Conservation (phyloP, 352 stramenopile genomes). For the Globisporangium heterothallicum region DNA sequence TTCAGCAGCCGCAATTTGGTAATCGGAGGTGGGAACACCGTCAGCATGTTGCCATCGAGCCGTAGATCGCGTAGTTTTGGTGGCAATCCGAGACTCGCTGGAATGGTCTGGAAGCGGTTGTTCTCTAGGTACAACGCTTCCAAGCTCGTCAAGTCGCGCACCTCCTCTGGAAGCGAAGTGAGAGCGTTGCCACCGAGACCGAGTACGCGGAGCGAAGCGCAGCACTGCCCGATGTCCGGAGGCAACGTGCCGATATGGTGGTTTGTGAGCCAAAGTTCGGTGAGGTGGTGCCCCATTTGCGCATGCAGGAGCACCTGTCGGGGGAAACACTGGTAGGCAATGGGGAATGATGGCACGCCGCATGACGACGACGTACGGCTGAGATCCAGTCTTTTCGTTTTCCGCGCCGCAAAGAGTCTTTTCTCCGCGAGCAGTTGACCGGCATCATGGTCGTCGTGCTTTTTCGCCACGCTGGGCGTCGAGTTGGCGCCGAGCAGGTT, state of each 20-base stretch:
- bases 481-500: neutral
- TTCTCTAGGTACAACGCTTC: conserved; percentile 61
- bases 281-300: conserved; percentile 28
- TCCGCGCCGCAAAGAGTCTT: conserved; percentile 21
- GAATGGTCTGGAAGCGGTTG: conserved; percentile 45
- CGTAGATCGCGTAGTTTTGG: conserved; percentile 36
- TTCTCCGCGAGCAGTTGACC: conserved; percentile 18
- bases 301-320: conserved; percentile 27
- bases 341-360: conserved; percentile 2
- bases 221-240: conserved; percentile 37
- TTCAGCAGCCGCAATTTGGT: conserved; percentile 53
- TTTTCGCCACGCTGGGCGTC: neutral
- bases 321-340: conserved; percentile 35
- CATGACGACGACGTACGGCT: conserved; percentile 13
- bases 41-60: conserved; percentile 49
- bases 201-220: conserved; percentile 40
- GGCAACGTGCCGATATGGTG: conserved; percentile 35
- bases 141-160: conserved; percentile 26
- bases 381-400: conserved; percentile 33
- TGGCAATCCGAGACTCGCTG: conserved; percentile 31
- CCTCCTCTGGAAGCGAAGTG: conserved; percentile 32
- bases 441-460: neutral
- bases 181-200: conserved; percentile 56
- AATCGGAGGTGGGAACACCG: conserved; percentile 36
- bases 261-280: conserved; percentile 67